A percentile compares a stretch with the other conserved stretches of the same genome.
Evolutionary conservation across 2,329 filamentous ascomycete genomes (phyloP).

Genomic region (Trichophyton benhamiae): DNA sequence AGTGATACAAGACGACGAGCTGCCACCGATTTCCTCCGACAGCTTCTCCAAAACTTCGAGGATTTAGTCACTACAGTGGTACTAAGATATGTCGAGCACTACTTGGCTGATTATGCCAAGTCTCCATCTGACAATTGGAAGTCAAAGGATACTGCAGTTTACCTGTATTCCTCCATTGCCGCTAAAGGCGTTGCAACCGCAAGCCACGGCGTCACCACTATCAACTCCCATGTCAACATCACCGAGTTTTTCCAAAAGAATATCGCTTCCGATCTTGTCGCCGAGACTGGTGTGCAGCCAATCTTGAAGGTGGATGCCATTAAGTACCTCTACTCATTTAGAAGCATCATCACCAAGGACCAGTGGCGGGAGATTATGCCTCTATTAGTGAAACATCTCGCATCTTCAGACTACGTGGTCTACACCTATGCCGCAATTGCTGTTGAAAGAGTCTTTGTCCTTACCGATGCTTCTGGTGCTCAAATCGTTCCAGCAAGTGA

Average conservation of each 20-base stretch:
- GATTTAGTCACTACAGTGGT: constrained; percentile 74
- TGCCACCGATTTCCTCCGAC: constrained; percentile 85
- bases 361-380: constrained; percentile 87
- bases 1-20: constrained; percentile 84
- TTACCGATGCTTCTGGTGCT: constrained; percentile 62
- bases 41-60: constrained; percentile 82
- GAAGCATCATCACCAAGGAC: constrained; percentile 80
- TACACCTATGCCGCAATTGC: constrained; percentile 96
- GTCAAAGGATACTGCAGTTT: constrained; percentile 94
- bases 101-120: constrained; percentile 62
- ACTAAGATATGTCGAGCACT: constrained; percentile 73
- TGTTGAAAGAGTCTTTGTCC: constrained; percentile 80
- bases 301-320: constrained; percentile 96
- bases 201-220: constrained; percentile 77
- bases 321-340: constrained; percentile 95
- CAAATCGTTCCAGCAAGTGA: constrained; percentile 69
- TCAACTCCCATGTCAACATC: constrained; percentile 77
- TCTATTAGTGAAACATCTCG: constrained; percentile 80
- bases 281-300: constrained; percentile 56
- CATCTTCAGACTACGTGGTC: constrained; percentile 83
- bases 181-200: constrained; percentile 81
- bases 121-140: constrained; percentile 68
- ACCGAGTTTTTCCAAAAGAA: constrained; percentile 91
- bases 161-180: constrained; percentile 87
- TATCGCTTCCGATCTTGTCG: constrained; percentile 75